Evolutionary conservation across 2,329 filamentous ascomycete species (phyloP).

Genomic region (Corinectria fuckeliana): DNA sequence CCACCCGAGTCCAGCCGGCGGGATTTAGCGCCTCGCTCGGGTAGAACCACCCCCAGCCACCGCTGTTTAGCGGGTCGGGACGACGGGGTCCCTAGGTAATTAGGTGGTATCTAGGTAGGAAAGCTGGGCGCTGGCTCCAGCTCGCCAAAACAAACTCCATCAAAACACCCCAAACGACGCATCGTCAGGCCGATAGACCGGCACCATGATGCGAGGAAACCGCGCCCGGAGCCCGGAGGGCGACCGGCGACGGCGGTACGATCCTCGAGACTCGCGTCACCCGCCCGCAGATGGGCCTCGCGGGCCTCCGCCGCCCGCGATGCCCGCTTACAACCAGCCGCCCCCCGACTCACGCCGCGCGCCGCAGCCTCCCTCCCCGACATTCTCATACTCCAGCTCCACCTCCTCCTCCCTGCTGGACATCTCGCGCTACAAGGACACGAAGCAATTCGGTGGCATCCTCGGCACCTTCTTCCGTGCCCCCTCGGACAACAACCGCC

Average conservation of each 20-base stretch:
- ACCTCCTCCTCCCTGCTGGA: conserved; percentile 68
- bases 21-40: conserved; percentile 26
- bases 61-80: conserved; percentile 38
- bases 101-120: too few relatives aligned
- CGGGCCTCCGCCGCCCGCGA: conserved; percentile 26
- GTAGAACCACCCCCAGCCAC: conserved; percentile 38
- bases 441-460: conserved; percentile 58
- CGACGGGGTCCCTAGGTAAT: conserved; percentile 34
- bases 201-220: conserved; percentile 60
- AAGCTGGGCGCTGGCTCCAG: conserved; percentile 26
- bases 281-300: conserved; percentile 31
- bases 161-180: conserved; percentile 32
- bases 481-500: conserved; percentile 61
- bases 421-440: conserved; percentile 62
- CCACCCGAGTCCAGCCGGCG: conserved; percentile 28
- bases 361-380: conserved; percentile 44
- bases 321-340: conserved; percentile 28
- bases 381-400: conserved; percentile 54
- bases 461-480: conserved; percentile 69
- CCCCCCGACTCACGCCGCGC: conserved; percentile 32
- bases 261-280: conserved; percentile 44
- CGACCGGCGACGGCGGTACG: conserved; percentile 56
- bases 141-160: conserved; percentile 41
- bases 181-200: conserved; percentile 36
- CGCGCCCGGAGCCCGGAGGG: conserved; percentile 63